These are phyloP conservation scores for Penicillium pancosmium DNA, from an alignment of 495 filamentous ascomycete species.

Conservation along the genomic window DNA sequence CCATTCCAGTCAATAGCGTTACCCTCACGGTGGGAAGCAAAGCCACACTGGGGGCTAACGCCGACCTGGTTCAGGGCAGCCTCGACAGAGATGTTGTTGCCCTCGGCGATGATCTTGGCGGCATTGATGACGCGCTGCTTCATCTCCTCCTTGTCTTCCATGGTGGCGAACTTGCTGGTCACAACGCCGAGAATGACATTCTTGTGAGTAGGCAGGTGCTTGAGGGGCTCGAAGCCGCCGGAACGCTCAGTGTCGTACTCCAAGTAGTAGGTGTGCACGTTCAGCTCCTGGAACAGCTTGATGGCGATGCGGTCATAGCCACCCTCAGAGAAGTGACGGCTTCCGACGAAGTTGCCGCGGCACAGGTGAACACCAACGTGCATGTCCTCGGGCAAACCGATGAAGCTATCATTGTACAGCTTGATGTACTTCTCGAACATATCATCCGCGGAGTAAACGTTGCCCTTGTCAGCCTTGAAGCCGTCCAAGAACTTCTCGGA, in stretches of 20 bases:
- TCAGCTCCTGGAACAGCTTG: conserved; percentile 75
- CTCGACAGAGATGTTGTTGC: conserved; percentile 61
- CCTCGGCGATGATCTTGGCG: conserved; percentile 71
- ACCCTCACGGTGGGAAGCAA: conserved; percentile 70
- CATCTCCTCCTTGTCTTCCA: conserved; percentile 76
- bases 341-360: conserved; percentile 78
- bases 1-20: conserved; percentile 66
- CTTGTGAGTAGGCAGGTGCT: conserved; percentile 70
- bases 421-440: conserved; percentile 75
- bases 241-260: conserved; percentile 79
- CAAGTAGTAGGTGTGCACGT: conserved; percentile 80
- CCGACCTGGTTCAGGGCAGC: conserved; percentile 69
- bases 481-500: conserved; percentile 73
- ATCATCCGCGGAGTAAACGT: conserved; percentile 61
- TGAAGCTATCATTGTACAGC: conserved; percentile 74
- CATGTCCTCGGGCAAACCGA: conserved; percentile 64
- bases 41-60: conserved; percentile 80
- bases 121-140: conserved; percentile 68
- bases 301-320: conserved; percentile 79
- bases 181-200: conserved; percentile 77
- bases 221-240: conserved; percentile 79
- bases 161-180: conserved; percentile 69
- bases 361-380: conserved; percentile 79
- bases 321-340: conserved; percentile 78
- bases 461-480: conserved; percentile 59